Conservation (phyloP, 768 basidiomycete species). For the Lentinula boryana region DNA sequence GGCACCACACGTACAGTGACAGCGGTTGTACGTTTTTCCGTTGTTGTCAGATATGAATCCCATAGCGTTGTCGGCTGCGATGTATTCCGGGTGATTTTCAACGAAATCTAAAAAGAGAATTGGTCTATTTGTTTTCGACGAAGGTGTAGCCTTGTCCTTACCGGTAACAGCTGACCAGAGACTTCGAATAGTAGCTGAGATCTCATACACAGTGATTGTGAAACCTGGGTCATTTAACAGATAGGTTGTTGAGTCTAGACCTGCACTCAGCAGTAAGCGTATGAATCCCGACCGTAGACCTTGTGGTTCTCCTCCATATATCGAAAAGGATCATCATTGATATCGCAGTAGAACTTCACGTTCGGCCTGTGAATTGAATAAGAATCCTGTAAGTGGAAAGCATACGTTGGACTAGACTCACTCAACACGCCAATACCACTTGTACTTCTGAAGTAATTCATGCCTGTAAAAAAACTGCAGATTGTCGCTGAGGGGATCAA, state of each 20-base stretch:
- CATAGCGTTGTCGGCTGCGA: constrained; percentile 55
- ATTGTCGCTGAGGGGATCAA: background rate
- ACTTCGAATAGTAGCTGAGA: constrained; percentile 66
- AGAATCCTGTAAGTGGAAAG: constrained; percentile 11
- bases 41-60: constrained; percentile 41
- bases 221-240: constrained; percentile 35
- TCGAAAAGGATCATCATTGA: constrained; percentile 61
- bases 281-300: constrained; percentile 43
- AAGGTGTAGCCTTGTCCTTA: constrained; percentile 20
- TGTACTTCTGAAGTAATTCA: constrained; percentile 54
- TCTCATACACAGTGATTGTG: constrained; percentile 72
- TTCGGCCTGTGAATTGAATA: constrained; percentile 42
- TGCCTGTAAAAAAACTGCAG: constrained; percentile 66
- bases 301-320: constrained; percentile 67
- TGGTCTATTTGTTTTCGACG: background rate
- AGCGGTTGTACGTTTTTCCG: constrained; percentile 65
- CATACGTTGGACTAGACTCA: constrained; percentile 26
- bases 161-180: constrained; percentile 70
- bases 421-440: constrained; percentile 82
- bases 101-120: constrained; percentile 43
- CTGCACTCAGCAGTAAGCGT: background rate
- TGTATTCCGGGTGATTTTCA: constrained; percentile 44
- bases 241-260: background rate
- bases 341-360: constrained; percentile 72
- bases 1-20: constrained; percentile 50